phyloP scores from a whole-genome alignment of 1,139 yeast genomes.

The Suhomyces terraborum region DNA sequence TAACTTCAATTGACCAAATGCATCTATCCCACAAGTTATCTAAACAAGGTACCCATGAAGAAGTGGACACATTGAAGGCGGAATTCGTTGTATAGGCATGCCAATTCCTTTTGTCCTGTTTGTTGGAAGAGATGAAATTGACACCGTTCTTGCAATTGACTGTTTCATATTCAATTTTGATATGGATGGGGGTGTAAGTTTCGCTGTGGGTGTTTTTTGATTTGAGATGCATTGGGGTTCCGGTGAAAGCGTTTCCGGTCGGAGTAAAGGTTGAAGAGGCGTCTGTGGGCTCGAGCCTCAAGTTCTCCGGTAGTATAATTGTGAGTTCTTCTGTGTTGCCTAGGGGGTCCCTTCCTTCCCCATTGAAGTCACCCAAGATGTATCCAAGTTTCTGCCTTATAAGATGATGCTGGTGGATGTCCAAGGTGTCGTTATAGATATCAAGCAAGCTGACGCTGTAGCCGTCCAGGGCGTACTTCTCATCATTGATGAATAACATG shows the following conservation, averaged over 20 bases:
- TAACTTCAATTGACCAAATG: conserved; percentile 88
- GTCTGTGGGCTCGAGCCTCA: conserved; percentile 64
- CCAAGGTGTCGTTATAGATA: conserved; percentile 44
- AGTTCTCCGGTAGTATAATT: conserved; percentile 70
- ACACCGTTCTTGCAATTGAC: conserved; percentile 75
- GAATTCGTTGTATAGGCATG: conserved; percentile 85
- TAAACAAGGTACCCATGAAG: conserved; percentile 96
- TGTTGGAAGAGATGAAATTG: conserved; percentile 60
- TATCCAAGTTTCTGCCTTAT: conserved; percentile 64
- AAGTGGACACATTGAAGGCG: conserved; percentile 77
- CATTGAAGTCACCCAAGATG: conserved; percentile 55
- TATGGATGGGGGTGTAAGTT: conserved; percentile 68
- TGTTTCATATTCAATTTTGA: conserved; percentile 68
- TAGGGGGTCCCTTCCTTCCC: conserved; percentile 30
- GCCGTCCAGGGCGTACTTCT: conserved; percentile 22
- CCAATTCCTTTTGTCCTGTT: conserved; percentile 53
- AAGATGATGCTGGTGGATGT: conserved; percentile 63
- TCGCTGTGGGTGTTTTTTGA: conserved; percentile 36
- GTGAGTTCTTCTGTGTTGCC: conserved; percentile 72
- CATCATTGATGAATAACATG: conserved; percentile 42
- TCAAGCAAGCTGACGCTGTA: conserved; percentile 41
- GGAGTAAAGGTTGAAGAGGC: conserved; percentile 44
- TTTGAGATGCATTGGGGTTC: conserved; percentile 43
- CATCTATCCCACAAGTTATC: conserved; percentile 87
- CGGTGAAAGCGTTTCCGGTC: conserved; percentile 43